Conservation (phyloP, 164 flowering plant genomes). For the Magnolia kwangsiensis region DNA sequence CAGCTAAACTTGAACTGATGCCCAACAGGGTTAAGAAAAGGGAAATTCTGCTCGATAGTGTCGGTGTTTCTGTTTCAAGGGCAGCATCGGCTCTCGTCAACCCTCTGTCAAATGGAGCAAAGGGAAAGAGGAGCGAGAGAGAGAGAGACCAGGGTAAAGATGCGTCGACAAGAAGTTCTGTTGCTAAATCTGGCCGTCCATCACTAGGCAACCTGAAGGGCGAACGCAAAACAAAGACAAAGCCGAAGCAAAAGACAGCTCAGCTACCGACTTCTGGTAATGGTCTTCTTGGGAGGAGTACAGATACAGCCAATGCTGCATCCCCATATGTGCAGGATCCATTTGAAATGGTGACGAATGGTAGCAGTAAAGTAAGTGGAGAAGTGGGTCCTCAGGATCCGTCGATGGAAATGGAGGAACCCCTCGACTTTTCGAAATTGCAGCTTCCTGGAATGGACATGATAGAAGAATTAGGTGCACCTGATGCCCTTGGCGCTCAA, state of each 20-base stretch:
- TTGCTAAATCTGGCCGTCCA: slow-evolving; percentile 47
- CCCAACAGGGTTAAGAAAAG: slow-evolving; percentile 61
- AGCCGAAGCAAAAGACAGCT: slow-evolving; percentile 72
- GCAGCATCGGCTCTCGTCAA: slow-evolving; percentile 38
- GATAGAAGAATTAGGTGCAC: slow-evolving; percentile 42
- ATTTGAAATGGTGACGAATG: slow-evolving; percentile 19
- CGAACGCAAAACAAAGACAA: slow-evolving; percentile 64
- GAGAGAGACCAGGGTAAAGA: slow-evolving; percentile 48
- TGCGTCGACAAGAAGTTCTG: slow-evolving; percentile 30
- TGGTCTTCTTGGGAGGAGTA: slow-evolving; percentile 32
- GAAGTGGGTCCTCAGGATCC: slow-evolving; percentile 24
- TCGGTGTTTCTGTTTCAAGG: slow-evolving; percentile 42
- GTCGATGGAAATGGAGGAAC: slow-evolving; percentile 35
- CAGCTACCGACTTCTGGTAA: slow-evolving; percentile 51
- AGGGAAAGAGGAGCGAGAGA: slow-evolving; percentile 78
- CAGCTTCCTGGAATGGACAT: slow-evolving; percentile 41
- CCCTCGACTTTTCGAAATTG: slow-evolving; percentile 37
- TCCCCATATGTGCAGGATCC: slow-evolving; percentile 23
- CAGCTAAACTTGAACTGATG: slow-evolving; percentile 45
- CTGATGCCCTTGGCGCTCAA: slow-evolving; percentile 31
- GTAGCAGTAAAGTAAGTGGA: slow-evolving; percentile 22
- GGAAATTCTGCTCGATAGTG: slow-evolving; percentile 73
- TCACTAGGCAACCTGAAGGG: slow-evolving; percentile 37
- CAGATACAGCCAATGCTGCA: slow-evolving; percentile 27
- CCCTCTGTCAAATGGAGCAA: slow-evolving; percentile 46